Base-by-base conservation (phyloP, 768 basidiomycete species). In the Agrocybe chaxingu region DNA sequence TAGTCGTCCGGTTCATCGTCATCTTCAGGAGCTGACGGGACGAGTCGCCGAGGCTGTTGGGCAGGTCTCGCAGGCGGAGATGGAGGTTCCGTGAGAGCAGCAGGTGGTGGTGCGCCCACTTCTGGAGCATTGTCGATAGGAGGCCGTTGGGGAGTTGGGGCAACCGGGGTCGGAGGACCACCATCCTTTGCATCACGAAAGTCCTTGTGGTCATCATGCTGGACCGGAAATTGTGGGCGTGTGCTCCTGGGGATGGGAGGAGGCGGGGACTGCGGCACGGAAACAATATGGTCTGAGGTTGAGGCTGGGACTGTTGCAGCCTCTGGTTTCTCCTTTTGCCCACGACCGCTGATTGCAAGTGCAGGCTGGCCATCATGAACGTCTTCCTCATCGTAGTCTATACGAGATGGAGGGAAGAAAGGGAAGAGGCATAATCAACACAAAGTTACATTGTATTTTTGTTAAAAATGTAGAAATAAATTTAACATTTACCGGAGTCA, bases 401-500 rank as follows among this genome's bases (percentile, higher is more conserved):
- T 47, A 53, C 42, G 42, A 42, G 40, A 39, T 50, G 42, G 45
- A 50, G 40, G 42, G 36, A 41, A 43, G 47, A 54, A 49, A 36
- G 42, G 43, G 41, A 47, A 51, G 45, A 42, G 24, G 42, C 33
- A 45, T 33, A 63, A 70, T 68, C 66, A 71, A 70, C 56, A 57
- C 46, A 50, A 38, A 61, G 55, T 61, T 47, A 57, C 56, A 58
- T 52, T 54, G 33, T 39, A 55, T 52, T 50, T 43, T 55, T 50
- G 29, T 46, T 38, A 1, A 51, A 56, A 13, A 54, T 53, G 56
- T 29, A 41, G 38, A 48, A 53, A 57, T 59, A 61, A 49, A 50
- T 52, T 65, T 51, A 66, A 62, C 63, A 66, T 68, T 70, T 66
- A 70, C 67, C 68, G 65, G 70, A 66, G 31, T 58, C 55, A 31